Evolutionary conservation across 306 rosid genomes (phyloP).

Genomic region (Crotalaria pallida): DNA sequence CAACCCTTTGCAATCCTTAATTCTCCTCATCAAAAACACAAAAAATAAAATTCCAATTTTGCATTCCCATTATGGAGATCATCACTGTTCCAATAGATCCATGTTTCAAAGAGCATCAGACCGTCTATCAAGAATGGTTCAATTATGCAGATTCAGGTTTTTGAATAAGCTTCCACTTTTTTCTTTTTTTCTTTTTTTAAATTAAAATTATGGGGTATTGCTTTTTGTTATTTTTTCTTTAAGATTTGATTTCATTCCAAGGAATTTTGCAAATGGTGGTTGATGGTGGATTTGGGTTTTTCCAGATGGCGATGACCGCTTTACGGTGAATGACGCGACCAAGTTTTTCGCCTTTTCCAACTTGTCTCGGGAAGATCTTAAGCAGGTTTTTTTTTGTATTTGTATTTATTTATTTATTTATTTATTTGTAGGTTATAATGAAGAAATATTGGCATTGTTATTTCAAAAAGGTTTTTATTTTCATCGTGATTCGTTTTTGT

Average conservation of each 20-base stretch:
- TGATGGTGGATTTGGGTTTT: not conserved
- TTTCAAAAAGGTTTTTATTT: not conserved
- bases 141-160: conserved; percentile 76
- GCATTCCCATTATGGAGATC: conserved; percentile 50
- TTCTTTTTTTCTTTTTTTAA: not conserved
- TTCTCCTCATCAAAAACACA: not conserved
- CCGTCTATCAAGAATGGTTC: conserved; percentile 76
- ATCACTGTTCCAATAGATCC: conserved; percentile 34
- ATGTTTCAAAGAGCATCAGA: conserved; percentile 54
- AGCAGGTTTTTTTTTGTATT: conserved; percentile 48
- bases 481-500: too few relatives aligned
- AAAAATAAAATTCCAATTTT: not conserved
- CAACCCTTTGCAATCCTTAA: not conserved
- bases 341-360: conserved; percentile 67
- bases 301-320: conserved; percentile 85
- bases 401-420: not conserved
- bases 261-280: not conserved
- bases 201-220: not conserved
- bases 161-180: not conserved
- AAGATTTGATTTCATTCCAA: not conserved
- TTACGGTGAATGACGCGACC: conserved; percentile 78
- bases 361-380: conserved; percentile 74
- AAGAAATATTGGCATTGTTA: not conserved
- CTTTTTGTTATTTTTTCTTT: not conserved
- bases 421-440: not conserved